Conservation (phyloP, 306 rosid genomes). For the Fragaria ananassa region DNA sequence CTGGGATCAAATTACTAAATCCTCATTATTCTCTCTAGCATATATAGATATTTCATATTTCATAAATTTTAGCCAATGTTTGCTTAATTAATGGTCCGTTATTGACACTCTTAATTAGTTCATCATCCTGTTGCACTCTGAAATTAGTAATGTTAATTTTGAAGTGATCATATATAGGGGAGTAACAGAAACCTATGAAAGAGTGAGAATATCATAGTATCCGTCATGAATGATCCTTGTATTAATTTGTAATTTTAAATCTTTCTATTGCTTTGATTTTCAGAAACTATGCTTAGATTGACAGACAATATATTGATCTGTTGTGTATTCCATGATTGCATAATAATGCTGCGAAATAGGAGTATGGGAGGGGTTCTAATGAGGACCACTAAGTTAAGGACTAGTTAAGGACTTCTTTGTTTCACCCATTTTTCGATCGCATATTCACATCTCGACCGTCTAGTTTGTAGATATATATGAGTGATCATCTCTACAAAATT, state of each 20-base stretch:
- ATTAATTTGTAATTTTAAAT: not conserved
- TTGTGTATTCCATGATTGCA: not conserved
- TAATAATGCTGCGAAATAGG: constrained; percentile 1
- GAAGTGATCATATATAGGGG: not conserved
- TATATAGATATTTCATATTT: not conserved
- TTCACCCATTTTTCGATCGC: too few species aligned
- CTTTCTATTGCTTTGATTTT: not conserved
- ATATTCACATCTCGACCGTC: too few species aligned
- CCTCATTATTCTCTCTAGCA: constrained; percentile 6
- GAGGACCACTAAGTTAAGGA: too few species aligned
- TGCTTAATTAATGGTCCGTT: not conserved
- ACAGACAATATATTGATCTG: not conserved
- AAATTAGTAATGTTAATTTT: not conserved
- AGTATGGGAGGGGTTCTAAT: too few species aligned
- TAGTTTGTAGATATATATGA: too few species aligned
- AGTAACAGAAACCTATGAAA: not conserved
- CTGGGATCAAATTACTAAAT: not conserved
- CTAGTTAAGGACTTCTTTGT: too few species aligned
- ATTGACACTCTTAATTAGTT: not conserved
- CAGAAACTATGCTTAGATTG: constrained; percentile 3
- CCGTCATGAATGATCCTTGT: not conserved
- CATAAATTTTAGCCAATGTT: not conserved
- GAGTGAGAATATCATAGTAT: not conserved
- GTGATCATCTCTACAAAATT: too few species aligned
- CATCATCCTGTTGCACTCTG: not conserved